Conservation (phyloP, 2,329 filamentous ascomycete species). For the Ophiostoma ulmi region DNA sequence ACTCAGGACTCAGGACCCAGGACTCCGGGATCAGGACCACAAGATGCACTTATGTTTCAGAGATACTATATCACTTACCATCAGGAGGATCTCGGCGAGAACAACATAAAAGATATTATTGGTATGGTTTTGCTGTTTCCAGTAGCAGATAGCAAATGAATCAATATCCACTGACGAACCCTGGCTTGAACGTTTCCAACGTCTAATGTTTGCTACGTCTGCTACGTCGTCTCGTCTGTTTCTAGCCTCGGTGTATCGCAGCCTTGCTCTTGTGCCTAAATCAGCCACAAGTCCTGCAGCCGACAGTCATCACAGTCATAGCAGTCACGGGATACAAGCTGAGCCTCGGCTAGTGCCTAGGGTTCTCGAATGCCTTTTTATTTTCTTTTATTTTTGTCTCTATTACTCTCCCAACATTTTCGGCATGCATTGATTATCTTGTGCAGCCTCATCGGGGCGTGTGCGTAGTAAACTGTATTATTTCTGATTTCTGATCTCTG, state of each 20-base stretch:
- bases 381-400: background rate
- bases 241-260: background rate
- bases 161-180: too few species aligned
- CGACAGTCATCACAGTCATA: background rate
- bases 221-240: background rate
- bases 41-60: too few species aligned
- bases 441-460: background rate
- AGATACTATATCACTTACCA: too few species aligned
- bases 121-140: background rate
- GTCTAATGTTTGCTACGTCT: too few species aligned
- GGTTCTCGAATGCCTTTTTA: background rate
- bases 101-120: background rate
- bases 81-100: background rate
- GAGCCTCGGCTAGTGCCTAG: background rate
- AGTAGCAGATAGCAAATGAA: too few species aligned
- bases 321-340: background rate
- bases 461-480: background rate
- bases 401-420: background rate
- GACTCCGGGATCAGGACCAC: background rate
- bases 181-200: too few species aligned
- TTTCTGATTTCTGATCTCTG: background rate
- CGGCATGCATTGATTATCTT: background rate
- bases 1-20: background rate
- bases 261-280: constrained; percentile 2
- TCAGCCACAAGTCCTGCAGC: background rate